Percentiles rank a stretch among this genome's conserved stretches.
phyloP scores from a whole-genome alignment of 2,329 filamentous ascomycete genomes.

The Zymoseptoria crescenta region DNA sequence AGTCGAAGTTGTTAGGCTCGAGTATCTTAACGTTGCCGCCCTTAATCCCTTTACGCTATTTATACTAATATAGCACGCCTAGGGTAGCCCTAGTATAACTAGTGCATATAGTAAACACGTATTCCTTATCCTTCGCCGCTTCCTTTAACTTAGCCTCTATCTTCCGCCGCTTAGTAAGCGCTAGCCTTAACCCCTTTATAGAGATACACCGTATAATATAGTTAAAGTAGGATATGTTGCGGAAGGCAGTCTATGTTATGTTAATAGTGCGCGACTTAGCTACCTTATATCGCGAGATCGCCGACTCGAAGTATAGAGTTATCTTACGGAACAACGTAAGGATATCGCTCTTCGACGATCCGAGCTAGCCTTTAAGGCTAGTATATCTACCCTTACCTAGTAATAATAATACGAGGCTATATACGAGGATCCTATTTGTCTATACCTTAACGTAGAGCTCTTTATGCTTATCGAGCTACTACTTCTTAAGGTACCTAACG shows the following conservation, averaged over 20 bases:
- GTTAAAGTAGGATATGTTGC: neutral
- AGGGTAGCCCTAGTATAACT: too few relatives aligned
- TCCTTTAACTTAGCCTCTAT: neutral
- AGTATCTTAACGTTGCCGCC: too few relatives aligned
- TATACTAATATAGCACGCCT: too few relatives aligned
- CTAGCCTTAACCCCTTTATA: neutral
- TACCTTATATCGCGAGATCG: too few relatives aligned
- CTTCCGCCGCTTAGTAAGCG: neutral
- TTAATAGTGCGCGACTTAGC: too few relatives aligned
- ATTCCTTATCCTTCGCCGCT: too few relatives aligned
- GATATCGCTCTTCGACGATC: neutral
- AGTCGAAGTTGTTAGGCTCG: too few relatives aligned
- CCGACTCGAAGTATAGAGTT: too few relatives aligned
- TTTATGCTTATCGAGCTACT: neutral
- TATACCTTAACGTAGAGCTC: neutral
- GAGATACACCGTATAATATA: neutral
- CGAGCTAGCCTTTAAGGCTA: neutral
- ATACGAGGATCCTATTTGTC: neutral
- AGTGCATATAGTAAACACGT: too few relatives aligned
- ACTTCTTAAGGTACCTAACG: neutral
- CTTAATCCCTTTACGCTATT: too few relatives aligned
- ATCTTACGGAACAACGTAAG: too few relatives aligned
- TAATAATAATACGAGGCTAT: neutral
- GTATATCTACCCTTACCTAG: neutral
- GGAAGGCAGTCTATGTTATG: neutral